Evolutionary conservation across 257 asterid species (phyloP).

Genomic region (Lycium barbarum): DNA sequence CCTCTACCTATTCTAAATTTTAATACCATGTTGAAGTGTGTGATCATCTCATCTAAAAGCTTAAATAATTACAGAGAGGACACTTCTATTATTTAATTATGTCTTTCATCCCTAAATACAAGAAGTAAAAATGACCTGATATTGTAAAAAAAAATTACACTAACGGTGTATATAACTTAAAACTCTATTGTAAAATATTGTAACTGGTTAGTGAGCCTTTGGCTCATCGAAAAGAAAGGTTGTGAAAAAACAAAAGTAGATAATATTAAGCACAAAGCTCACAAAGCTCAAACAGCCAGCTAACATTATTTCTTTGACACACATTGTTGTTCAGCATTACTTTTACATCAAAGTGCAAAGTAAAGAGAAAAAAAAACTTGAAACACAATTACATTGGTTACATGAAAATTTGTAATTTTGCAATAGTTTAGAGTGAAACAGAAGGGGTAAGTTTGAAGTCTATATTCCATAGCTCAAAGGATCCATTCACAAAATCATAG

Average conservation of each 20-base stretch:
- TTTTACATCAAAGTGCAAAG: constrained; percentile 18
- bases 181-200: no score
- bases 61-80: no score
- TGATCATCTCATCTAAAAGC: no score
- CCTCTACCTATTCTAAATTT: no score
- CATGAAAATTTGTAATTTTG: not conserved
- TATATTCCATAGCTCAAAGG: constrained; percentile 82
- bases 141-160: no score
- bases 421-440: constrained; percentile 36
- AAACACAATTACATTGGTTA: not conserved
- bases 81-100: no score
- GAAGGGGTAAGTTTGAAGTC: constrained; percentile 61
- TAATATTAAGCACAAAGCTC: not conserved
- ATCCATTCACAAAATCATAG: constrained; percentile 82
- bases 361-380: not conserved
- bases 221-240: not conserved
- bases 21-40: no score
- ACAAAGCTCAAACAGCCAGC: not conserved
- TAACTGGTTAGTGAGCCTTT: not conserved
- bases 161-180: no score
- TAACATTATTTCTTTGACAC: not conserved
- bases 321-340: constrained; percentile 9
- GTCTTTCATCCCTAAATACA: no score
- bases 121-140: no score
- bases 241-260: not conserved